Evolutionary conservation across 805 yeast genomes (phyloP).

Genomic region (Ogataea corticis): DNA sequence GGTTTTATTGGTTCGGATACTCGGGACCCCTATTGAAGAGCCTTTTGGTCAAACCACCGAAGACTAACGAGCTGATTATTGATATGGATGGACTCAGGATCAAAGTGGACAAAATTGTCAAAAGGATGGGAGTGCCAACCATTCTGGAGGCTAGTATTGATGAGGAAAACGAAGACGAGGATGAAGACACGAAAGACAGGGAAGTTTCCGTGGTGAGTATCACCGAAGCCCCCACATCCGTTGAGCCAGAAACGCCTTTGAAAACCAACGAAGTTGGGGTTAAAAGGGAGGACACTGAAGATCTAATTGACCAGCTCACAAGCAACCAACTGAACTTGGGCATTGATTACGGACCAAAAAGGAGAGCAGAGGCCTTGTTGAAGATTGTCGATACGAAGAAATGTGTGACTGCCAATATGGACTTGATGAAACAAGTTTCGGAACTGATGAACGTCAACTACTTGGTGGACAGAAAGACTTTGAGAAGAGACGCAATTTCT

Average conservation of each 20-base stretch:
- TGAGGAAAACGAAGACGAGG: constrained; percentile 7
- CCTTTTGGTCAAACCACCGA: constrained; percentile 6
- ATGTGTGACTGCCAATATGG: constrained; percentile 43
- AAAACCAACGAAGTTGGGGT: not conserved
- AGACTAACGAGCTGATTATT: constrained; percentile 6
- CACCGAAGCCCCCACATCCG: not conserved
- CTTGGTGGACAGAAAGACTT: constrained; percentile 54
- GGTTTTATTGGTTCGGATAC: constrained; percentile 20
- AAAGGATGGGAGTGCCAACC: constrained; percentile 8
- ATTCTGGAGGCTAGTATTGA: not conserved
- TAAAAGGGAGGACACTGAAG: constrained; percentile 8
- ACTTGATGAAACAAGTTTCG: constrained; percentile 43
- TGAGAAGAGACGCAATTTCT: constrained; percentile 42
- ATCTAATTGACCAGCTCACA: not conserved
- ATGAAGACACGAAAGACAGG: not conserved
- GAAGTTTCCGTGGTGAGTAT: not conserved
- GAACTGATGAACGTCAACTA: constrained; percentile 40
- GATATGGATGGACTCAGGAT: constrained; percentile 12
- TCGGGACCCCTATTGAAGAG: constrained; percentile 14
- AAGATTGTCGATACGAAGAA: constrained; percentile 47
- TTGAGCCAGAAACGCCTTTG: constrained; percentile 2
- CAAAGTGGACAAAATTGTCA: constrained; percentile 4
- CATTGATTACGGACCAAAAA: constrained; percentile 31
- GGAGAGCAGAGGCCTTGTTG: constrained; percentile 31
- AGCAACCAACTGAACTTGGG: not conserved